Evolutionary conservation across 1,139 yeast species (phyloP), one percentile per base, ranked within the genome.

Genomic region (Hyphopichia wangnamkhiaoensis): DNA sequence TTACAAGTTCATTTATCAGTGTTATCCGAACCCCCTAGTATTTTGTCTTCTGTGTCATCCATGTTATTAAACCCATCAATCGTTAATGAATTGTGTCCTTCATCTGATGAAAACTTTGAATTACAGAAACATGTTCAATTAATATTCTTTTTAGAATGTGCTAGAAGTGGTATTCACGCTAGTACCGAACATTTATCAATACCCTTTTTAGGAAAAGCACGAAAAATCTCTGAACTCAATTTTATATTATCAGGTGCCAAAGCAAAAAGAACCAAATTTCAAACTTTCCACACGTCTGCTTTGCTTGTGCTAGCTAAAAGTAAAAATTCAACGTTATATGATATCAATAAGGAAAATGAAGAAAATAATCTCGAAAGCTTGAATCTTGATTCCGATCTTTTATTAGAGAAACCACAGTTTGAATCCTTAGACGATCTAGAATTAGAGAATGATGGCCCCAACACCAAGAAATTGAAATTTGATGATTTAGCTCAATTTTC

Each of bases 251-350:
- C 97, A 1, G 98, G 98, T 47, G 88, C 93, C 36, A 80, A 82
- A 50, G 97, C 96, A 5, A 86, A 84, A 56, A 74, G 94, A 57
- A 91, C 98, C 3, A 88, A 87, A 58, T 87, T 69, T 56, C 99
- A 93, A 62, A 75, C 74, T 34, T 75, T 71, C 35, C 80, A 82
- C 19, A 78, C 86, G 13, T 77, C 96, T 0, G 80, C 89, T 34
- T 74, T 93, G 47, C 76, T 91, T n/a, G 78, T 90, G 23, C 65
- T 91, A 27, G 98, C 98, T 1, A 78, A 78, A 48, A 79, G 84
- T 46, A 53, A 59, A 23, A 58, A 68, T 54, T 13, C 49, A 24
- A 54, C 66, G 33, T 46, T 65, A 12, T 59, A 53, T 35, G 61
- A 58, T 19, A 21, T 34, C 0, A 38, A 47, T 1, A 42, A 40